phyloP scores from a whole-genome alignment of 768 basidiomycete species.

The Tylopilus rubrobrunneus region DNA sequence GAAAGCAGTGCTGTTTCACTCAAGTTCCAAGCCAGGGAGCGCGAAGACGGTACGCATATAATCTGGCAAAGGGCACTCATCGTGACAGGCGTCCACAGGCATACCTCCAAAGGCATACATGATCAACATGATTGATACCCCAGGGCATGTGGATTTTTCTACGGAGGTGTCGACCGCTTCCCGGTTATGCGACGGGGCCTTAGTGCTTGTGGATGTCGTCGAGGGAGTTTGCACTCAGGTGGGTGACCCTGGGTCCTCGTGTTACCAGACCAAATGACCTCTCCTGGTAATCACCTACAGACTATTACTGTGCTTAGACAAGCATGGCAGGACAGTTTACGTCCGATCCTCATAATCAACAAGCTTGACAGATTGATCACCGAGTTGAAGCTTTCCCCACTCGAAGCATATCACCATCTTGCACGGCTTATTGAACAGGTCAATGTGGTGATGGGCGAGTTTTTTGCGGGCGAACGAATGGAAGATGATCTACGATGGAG shows the following conservation, averaged over 20 bases:
- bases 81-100: constrained; percentile 44
- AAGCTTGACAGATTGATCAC: constrained; percentile 93
- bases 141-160: constrained; percentile 98
- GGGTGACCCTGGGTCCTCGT: constrained; percentile 18
- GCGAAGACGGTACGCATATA: constrained; percentile 54
- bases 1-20: constrained; percentile 94
- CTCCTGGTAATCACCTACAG: constrained; percentile 36
- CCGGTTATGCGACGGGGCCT: constrained; percentile 89
- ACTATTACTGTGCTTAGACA: constrained; percentile 94
- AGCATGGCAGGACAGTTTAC: constrained; percentile 86
- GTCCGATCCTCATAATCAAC: constrained; percentile 93
- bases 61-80: constrained; percentile 7
- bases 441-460: constrained; percentile 96
- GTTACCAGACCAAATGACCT: neutral
- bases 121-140: constrained; percentile 97
- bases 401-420: constrained; percentile 95
- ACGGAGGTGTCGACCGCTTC: constrained; percentile 96
- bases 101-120: constrained; percentile 65
- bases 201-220: constrained; percentile 93
- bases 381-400: constrained; percentile 85
- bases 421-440: constrained; percentile 91
- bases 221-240: constrained; percentile 99
- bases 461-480: constrained; percentile 95
- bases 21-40: constrained; percentile 76
- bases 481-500: constrained; percentile 93